Percentiles rank a stretch among this genome's conserved stretches.
Evolutionary conservation across 2,329 filamentous ascomycete genomes (phyloP).

Genomic region (Sporothrix inflata): DNA sequence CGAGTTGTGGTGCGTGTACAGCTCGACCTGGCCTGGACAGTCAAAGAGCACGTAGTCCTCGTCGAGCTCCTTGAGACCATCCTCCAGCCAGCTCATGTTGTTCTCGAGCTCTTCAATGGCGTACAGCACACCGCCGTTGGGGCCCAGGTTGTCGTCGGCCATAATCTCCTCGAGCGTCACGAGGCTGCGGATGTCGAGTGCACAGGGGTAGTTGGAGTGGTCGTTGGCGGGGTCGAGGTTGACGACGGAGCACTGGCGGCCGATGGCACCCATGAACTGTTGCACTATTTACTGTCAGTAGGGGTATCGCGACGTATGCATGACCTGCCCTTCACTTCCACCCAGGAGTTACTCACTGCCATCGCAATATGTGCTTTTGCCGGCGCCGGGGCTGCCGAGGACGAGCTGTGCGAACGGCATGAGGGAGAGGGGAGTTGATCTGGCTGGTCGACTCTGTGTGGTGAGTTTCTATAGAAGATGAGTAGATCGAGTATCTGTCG

Average conservation of each 20-base stretch:
- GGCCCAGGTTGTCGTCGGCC: slow-evolving; percentile 85
- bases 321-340: not conserved
- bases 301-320: not conserved
- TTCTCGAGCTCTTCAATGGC: slow-evolving; percentile 93
- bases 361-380: slow-evolving; percentile 98
- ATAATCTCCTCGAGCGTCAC: slow-evolving; percentile 94
- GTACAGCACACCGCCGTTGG: slow-evolving; percentile 90
- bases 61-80: slow-evolving; percentile 75
- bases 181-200: slow-evolving; percentile 85
- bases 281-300: slow-evolving; percentile 64
- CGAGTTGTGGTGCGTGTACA: slow-evolving; percentile 94
- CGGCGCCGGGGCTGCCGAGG: slow-evolving; percentile 90
- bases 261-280: slow-evolving; percentile 95
- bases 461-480: not conserved
- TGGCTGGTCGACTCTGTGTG: not conserved
- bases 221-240: slow-evolving; percentile 98
- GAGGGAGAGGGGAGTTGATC: too few relatives aligned
- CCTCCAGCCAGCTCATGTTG: slow-evolving; percentile 90
- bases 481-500: not conserved
- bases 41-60: slow-evolving; percentile 96
- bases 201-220: slow-evolving; percentile 82
- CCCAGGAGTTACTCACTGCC: slow-evolving; percentile 61
- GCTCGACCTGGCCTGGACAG: slow-evolving; percentile 94
- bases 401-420: slow-evolving; percentile 77
- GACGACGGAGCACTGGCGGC: slow-evolving; percentile 89